Evolutionary conservation across 305 asterid species (phyloP).

Genomic region (Andrographis paniculata): DNA sequence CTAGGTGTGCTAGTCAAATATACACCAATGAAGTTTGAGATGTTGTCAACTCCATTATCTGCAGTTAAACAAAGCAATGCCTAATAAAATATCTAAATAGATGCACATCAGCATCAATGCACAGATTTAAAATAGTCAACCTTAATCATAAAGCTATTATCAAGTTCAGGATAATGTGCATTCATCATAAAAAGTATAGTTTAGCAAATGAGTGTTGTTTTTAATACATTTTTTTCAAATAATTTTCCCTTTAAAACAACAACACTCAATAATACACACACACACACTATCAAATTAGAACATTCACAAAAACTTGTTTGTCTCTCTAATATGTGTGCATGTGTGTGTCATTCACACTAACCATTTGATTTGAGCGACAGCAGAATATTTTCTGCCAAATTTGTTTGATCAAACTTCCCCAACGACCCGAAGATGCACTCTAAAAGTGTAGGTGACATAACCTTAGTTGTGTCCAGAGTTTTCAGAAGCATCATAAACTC

Average conservation of each 20-base stretch:
- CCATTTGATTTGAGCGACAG: constrained; percentile 56
- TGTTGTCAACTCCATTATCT: constrained; percentile 42
- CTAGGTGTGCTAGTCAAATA: constrained; percentile 53
- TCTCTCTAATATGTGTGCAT: too few species aligned
- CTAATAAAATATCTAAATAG: constrained; percentile 10
- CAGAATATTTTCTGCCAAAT: constrained; percentile 47
- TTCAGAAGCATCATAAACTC: constrained; percentile 51
- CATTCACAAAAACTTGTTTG: too few species aligned
- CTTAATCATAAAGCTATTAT: constrained; percentile 2
- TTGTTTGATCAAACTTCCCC: constrained; percentile 66
- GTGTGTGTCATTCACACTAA: too few species aligned
- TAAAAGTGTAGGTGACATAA: constrained; percentile 35
- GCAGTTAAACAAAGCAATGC: constrained; percentile 26
- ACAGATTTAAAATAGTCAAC: constrained; percentile 9
- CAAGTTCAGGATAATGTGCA: constrained; percentile 5
- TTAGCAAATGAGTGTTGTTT: too few species aligned
- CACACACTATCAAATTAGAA: too few species aligned
- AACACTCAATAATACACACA: too few species aligned
- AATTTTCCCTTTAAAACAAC: too few species aligned
- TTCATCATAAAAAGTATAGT: too few species aligned
- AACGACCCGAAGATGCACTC: constrained; percentile 48
- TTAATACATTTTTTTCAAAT: too few species aligned
- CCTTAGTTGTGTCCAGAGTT: constrained; percentile 49
- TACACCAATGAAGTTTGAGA: constrained; percentile 55
- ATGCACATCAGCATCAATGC: constrained; percentile 13